Conservation (phyloP, 1,284 basidiomycete genomes). For the Ceratobasidium sp. region DNA sequence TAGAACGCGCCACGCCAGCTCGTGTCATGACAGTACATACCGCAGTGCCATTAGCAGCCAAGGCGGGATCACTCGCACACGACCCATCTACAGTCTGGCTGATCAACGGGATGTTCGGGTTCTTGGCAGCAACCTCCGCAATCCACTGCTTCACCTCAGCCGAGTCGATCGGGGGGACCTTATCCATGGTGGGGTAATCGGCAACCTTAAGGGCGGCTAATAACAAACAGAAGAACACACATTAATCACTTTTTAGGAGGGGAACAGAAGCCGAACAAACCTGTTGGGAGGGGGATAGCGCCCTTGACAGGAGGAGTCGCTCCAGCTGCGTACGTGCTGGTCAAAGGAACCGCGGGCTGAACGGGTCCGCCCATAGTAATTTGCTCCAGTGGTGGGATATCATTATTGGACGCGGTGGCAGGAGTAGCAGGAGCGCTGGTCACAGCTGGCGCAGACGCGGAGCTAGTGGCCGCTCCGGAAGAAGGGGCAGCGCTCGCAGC, state of each 20-base stretch:
- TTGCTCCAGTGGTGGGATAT: conserved; percentile 48
- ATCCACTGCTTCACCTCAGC: conserved; percentile 62
- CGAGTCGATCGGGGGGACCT: conserved; percentile 61
- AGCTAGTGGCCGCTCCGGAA: conserved; percentile 18
- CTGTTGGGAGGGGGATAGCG: conserved; percentile 53
- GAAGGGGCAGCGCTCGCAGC: not conserved
- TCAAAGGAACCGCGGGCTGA: conserved; percentile 44
- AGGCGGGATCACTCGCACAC: conserved; percentile 48
- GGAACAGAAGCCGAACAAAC: conserved; percentile 44
- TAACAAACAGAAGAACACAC: not conserved
- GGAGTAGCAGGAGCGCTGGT: conserved; percentile 41
- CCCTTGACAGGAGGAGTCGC: conserved; percentile 54
- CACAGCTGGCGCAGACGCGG: conserved; percentile 6
- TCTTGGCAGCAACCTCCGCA: conserved; percentile 52
- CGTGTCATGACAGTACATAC: not conserved
- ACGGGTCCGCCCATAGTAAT: conserved; percentile 49
- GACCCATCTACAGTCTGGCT: conserved; percentile 54
- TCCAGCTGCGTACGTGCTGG: conserved; percentile 54
- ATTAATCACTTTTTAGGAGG: conserved; percentile 1
- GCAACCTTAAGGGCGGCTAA: conserved; percentile 43
- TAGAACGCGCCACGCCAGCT: not conserved
- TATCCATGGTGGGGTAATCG: conserved; percentile 56
- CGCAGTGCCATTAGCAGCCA: conserved; percentile 45
- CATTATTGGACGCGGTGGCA: conserved; percentile 40
- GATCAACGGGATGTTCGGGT: conserved; percentile 60